Evolutionary conservation across 768 basidiomycete genomes (phyloP).

Genomic region (Ephemerocybe angulata): DNA sequence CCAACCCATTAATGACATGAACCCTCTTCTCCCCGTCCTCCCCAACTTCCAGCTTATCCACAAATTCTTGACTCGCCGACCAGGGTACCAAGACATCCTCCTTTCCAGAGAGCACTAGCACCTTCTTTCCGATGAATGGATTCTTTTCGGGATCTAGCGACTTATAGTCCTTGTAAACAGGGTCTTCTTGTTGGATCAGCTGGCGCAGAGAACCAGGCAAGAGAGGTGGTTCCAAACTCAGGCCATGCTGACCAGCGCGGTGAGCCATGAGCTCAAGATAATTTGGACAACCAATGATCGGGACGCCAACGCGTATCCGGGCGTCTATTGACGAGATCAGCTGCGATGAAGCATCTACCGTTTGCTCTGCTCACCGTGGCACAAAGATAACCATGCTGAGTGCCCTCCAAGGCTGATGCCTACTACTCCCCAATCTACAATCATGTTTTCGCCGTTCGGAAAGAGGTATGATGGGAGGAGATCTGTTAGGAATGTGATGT

Average conservation of each 20-base stretch:
- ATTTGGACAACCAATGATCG: constrained; percentile 71
- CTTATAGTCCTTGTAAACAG: constrained; percentile 40
- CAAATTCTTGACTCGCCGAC: constrained; percentile 51
- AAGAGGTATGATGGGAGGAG: constrained; percentile 73
- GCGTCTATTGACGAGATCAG: constrained; percentile 31
- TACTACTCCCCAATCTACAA: constrained; percentile 66
- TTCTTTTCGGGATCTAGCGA: constrained; percentile 35
- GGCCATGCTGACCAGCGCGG: constrained; percentile 46
- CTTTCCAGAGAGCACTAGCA: constrained; percentile 68
- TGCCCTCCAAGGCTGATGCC: constrained; percentile 87
- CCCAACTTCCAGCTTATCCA: constrained; percentile 53
- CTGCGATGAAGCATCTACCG: neutral
- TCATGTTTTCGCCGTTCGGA: constrained; percentile 54
- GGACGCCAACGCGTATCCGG: constrained; percentile 42
- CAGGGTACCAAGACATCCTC: constrained; percentile 68
- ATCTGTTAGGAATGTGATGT: constrained; percentile 80
- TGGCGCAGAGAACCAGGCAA: constrained; percentile 53
- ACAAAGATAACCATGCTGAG: constrained; percentile 69
- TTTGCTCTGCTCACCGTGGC: constrained; percentile 32
- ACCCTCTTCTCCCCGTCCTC: constrained; percentile 51
- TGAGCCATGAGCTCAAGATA: constrained; percentile 51
- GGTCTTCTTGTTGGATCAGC: constrained; percentile 45
- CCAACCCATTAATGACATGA: constrained; percentile 50
- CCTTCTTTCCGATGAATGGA: constrained; percentile 67
- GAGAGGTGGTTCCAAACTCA: constrained; percentile 48